phyloP scores from a whole-genome alignment of 768 basidiomycete species.

The Russula compacta region DNA sequence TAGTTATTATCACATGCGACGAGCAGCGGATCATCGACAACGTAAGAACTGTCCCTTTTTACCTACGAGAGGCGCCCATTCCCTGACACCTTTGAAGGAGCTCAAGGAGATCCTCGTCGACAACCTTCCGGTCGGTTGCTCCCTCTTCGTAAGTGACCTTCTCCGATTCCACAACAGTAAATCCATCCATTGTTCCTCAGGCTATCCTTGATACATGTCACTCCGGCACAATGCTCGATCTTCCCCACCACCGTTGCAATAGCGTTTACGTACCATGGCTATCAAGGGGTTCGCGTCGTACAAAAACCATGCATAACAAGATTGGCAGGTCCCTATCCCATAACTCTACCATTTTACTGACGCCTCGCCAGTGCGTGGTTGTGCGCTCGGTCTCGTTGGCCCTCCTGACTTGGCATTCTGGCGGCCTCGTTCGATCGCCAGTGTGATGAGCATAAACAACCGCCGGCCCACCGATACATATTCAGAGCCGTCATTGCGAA shows the following conservation, averaged over 20 bases:
- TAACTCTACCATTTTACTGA: not conserved
- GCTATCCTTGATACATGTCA: conserved; percentile 23
- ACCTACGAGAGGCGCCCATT: not conserved
- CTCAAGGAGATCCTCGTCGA: conserved; percentile 10
- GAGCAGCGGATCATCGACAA: conserved; percentile 22
- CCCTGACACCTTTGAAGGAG: conserved; percentile 3
- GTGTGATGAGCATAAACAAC: not conserved
- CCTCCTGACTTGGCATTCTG: not conserved
- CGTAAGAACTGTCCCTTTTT: conserved; percentile 4
- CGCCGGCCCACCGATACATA: no score
- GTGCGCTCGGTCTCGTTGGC: not conserved
- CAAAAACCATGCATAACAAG: conserved; percentile 11
- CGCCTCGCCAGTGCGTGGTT: not conserved
- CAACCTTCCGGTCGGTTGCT: conserved; percentile 13
- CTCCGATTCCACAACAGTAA: not conserved
- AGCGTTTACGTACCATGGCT: conserved; percentile 21
- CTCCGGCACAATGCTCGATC: conserved; percentile 23
- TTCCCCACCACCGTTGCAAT: conserved; percentile 23
- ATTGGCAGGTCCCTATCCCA: conserved; percentile 3
- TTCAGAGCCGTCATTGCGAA: not conserved
- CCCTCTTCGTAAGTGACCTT: conserved; percentile 9
- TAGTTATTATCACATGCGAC: conserved; percentile 14
- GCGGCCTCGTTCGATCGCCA: not conserved
- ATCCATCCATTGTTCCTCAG: conserved; percentile 1
- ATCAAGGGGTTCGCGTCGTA: conserved; percentile 19